Evolutionary conservation across 352 stramenopile species (phyloP).

Genomic region (Phytopythium aichiense): DNA sequence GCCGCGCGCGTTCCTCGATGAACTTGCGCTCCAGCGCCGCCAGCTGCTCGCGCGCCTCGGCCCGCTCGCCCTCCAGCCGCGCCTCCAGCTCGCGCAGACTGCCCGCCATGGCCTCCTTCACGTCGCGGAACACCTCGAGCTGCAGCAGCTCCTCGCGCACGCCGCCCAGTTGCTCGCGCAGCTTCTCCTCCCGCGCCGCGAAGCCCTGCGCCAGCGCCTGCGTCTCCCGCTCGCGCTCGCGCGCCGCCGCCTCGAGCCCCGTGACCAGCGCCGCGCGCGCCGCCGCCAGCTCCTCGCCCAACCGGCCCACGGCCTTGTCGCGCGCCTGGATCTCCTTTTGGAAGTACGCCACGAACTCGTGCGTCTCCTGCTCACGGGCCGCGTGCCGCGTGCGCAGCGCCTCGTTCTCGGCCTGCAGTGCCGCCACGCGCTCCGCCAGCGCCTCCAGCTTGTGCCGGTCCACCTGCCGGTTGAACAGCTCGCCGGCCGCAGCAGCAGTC

Average conservation of each 20-base stretch:
- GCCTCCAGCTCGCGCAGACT: constrained; percentile 63
- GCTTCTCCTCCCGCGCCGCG: constrained; percentile 43
- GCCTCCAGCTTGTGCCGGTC: constrained; percentile 57
- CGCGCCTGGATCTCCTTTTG: constrained; percentile 89
- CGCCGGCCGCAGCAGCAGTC: not conserved
- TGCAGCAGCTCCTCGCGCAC: constrained; percentile 66
- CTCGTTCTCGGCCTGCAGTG: constrained; percentile 79
- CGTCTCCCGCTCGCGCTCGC: constrained; percentile 38
- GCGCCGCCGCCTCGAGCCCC: constrained; percentile 46
- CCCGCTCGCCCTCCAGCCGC: constrained; percentile 50
- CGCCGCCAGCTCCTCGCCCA: constrained; percentile 80
- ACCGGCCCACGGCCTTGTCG: constrained; percentile 66
- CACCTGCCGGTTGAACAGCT: constrained; percentile 63
- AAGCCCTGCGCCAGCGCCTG: constrained; percentile 45
- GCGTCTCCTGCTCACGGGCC: constrained; percentile 90
- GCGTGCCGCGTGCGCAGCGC: constrained; percentile 66
- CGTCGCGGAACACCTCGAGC: constrained; percentile 61
- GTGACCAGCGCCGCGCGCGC: constrained; percentile 56
- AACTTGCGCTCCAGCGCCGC: constrained; percentile 84
- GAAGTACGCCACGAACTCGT: constrained; percentile 95
- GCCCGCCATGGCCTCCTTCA: constrained; percentile 54
- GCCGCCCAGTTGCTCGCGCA: constrained; percentile 52
- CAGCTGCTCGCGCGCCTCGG: constrained; percentile 48
- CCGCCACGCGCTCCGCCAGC: constrained; percentile 52
- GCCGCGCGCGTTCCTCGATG: constrained; percentile 79